Conservation (phyloP, 148 eudicot species). For the Agrostemma githago region DNA sequence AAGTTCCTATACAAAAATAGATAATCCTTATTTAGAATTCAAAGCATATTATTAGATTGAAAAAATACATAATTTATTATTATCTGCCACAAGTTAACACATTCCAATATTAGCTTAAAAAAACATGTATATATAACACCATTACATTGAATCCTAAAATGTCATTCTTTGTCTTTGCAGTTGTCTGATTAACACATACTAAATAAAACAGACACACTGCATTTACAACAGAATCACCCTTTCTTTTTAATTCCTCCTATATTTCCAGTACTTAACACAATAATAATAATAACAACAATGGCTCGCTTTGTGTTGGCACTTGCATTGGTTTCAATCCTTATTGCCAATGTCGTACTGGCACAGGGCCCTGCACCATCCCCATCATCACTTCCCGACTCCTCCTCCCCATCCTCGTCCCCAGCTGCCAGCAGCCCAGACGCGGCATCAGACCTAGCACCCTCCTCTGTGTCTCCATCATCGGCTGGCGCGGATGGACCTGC, state of each 20-base stretch:
- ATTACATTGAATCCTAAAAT: too few relatives aligned
- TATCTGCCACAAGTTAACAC: not conserved
- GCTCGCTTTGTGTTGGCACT: constrained; percentile 1
- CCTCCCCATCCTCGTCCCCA: too few relatives aligned
- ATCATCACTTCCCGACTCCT: not conserved
- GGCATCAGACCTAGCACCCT: too few relatives aligned
- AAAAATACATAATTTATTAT: too few relatives aligned
- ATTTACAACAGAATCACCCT: constrained; percentile 17
- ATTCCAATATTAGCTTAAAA: not conserved
- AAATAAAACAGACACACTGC: constrained; percentile 9
- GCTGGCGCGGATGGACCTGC: not conserved
- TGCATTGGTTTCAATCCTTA: not conserved
- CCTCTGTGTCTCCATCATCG: too few relatives aligned
- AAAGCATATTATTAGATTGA: too few relatives aligned
- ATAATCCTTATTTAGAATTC: too few relatives aligned
- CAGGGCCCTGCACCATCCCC: not conserved
- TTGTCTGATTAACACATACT: not conserved
- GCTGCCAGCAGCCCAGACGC: too few relatives aligned
- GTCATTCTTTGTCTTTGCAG: constrained; percentile 26
- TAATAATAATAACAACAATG: constrained; percentile 5
- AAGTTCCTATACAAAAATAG: too few relatives aligned
- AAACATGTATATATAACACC: not conserved
- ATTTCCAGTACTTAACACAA: not conserved
- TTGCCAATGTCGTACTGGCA: not conserved
- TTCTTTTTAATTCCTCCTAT: not conserved